Evolutionary conservation across 495 filamentous ascomycete species (phyloP), one percentile per base, ranked within the genome.

Genomic region (Podospora sp.): DNA sequence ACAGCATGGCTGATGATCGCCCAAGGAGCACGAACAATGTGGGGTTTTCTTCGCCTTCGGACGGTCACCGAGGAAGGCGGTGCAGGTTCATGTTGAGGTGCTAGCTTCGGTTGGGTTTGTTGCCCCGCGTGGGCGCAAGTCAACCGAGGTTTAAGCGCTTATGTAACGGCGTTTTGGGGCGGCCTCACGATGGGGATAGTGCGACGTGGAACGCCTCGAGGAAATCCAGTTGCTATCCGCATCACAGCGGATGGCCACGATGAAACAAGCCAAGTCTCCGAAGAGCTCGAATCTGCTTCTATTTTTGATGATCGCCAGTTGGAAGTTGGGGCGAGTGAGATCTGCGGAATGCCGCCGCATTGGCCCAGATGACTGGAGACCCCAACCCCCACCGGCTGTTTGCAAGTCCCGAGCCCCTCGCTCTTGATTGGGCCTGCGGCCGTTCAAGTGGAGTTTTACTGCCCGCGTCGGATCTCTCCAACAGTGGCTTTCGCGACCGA

Each of bases 131-230:
- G n/a, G n/a, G n/a, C n/a, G n/a, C n/a, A n/a, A n/a, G n/a, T n/a
- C n/a, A n/a, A n/a, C 60, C 60, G 60, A 62, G 35, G 60, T 46
- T 50, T 21, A 62, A 62, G 60, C 60, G 56, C 21, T 22, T 55
- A 24, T 24, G 52, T 55, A 55, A 55, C 20, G 16, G 49, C 20
- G 24, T 55, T 22, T 55, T 22, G 20, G 57, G 57, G 57, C 35
- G 57, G 57, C 57, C 57, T 60, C 57, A 27, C 57, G 57, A 18
- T 40, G n/a, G 24, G 29, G 24, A 14, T 40, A 27, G 26, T 60
- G 29, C 26, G 26, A 60, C n/a, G n/a, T 18, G 26, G 26, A 35
- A 8, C 14, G 57, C 26, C 16, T 60, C 20, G n/a, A 21, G 25
- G 27, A 60, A 21, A 14, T 33, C 29, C 56, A 14, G 8, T 36